A percentile compares a stretch with the other conserved stretches of the same genome.
Evolutionary conservation across 2,329 filamentous ascomycete species (phyloP).

Genomic region (Fusarium camptoceras): DNA sequence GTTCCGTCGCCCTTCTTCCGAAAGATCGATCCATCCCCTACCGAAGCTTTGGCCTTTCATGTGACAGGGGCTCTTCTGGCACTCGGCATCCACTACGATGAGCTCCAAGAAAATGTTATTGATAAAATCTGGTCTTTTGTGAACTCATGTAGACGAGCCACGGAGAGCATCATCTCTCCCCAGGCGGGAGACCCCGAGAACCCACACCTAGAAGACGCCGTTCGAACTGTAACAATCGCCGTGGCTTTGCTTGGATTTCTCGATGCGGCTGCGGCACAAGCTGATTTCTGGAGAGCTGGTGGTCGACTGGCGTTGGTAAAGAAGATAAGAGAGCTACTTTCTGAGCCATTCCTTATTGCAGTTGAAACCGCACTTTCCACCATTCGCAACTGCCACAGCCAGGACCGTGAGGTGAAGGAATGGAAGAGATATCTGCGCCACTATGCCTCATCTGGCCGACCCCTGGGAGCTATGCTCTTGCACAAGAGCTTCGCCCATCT

Average conservation of each 20-base stretch:
- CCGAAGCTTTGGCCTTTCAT: conserved; percentile 83
- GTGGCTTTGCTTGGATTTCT: conserved; percentile 92
- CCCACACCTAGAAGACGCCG: conserved; percentile 73
- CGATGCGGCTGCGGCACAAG: conserved; percentile 80
- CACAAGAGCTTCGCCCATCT: conserved; percentile 91
- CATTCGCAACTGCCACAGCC: conserved; percentile 80
- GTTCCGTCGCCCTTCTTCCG: conserved; percentile 84
- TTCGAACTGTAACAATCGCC: conserved; percentile 78
- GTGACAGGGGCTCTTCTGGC: conserved; percentile 85
- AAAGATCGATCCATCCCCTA: conserved; percentile 86
- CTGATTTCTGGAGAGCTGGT: conserved; percentile 82
- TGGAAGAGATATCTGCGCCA: conserved; percentile 90
- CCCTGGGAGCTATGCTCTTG: conserved; percentile 89
- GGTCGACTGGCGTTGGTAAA: conserved; percentile 81
- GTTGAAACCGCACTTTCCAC: conserved; percentile 92
- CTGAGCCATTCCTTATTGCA: conserved; percentile 84
- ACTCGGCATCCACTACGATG: conserved; percentile 78
- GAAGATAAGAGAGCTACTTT: conserved; percentile 77
- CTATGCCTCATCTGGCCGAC: conserved; percentile 82
- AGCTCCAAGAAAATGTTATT: conserved; percentile 74
- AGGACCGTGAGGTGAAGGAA: conserved; percentile 76
- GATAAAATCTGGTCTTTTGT: conserved; percentile 79
- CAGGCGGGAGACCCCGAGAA: conserved; percentile 67
- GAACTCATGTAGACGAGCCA: conserved; percentile 73
- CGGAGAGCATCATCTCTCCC: conserved; percentile 65